These are phyloP conservation scores for Epipyxis sp. DNA, from an alignment of 108 stramenopile genomes.

Conservation along the genomic window DNA sequence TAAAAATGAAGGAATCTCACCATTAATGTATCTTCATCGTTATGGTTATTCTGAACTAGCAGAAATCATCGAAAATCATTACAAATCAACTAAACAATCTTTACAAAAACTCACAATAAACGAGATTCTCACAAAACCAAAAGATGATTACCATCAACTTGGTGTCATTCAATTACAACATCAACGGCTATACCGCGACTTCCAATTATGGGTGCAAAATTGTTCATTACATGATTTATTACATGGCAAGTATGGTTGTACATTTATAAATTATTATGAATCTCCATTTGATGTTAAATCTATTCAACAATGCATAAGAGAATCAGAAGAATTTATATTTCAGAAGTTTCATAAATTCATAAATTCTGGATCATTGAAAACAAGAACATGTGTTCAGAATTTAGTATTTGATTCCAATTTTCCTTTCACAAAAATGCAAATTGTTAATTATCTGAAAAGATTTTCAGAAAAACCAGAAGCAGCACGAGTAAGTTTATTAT, in stretches of 20 bases:
- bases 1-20: conserved; percentile 14
- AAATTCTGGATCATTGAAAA: not conserved
- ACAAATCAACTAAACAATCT: not conserved
- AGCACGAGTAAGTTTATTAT: not conserved
- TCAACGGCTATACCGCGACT: not conserved
- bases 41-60: conserved; percentile 21
- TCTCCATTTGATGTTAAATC: not conserved
- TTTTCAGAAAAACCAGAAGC: not conserved
- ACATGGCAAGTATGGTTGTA: not conserved
- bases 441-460: conserved; percentile 18
- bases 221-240: not conserved
- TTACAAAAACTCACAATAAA: not conserved
- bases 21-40: not conserved
- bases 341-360: conserved; percentile 7
- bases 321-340: not conserved
- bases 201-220: conserved; percentile 6
- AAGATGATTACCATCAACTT: not conserved
- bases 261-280: conserved; percentile 26
- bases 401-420: not conserved
- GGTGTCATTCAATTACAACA: conserved; percentile 12
- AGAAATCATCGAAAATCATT: conserved; percentile 1
- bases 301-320: conserved; percentile 1
- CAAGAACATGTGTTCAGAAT: not conserved
- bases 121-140: not conserved
- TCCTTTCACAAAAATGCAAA: not conserved